Conservation (phyloP, 1,139 yeast species). For the Hyphopichia buzzinii region DNA sequence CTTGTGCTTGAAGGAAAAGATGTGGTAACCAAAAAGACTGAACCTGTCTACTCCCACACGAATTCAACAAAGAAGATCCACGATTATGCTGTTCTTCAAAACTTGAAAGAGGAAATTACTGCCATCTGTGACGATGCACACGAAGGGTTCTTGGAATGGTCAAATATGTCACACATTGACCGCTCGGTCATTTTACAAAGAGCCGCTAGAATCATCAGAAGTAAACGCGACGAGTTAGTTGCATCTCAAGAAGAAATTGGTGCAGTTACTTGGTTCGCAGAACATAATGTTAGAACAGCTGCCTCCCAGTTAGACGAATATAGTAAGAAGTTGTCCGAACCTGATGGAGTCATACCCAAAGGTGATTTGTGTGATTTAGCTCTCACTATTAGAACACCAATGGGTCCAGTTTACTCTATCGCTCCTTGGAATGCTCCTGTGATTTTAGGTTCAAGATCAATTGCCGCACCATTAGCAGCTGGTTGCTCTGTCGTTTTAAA, state of each 20-base stretch:
- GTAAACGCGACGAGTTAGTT: constrained; percentile 14
- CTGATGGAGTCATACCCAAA: constrained; percentile 24
- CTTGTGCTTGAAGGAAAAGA: constrained; percentile 19
- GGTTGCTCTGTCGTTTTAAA: constrained; percentile 49
- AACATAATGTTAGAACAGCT: constrained; percentile 28
- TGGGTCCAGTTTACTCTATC: constrained; percentile 45
- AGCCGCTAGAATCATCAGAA: constrained; percentile 15
- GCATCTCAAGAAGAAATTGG: constrained; percentile 36
- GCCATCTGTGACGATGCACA: constrained; percentile 19
- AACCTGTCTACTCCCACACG: constrained; percentile 14
- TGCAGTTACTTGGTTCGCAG: constrained; percentile 35
- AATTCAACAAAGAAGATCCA: constrained; percentile 10
- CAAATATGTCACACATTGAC: constrained; percentile 12
- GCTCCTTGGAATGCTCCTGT: constrained; percentile 53
- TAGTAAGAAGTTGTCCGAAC: constrained; percentile 15
- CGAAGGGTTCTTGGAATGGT: constrained; percentile 31
- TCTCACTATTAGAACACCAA: constrained; percentile 31
- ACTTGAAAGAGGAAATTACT: constrained; percentile 6
- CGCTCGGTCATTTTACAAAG: constrained; percentile 18
- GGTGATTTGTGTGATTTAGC: constrained; percentile 24
- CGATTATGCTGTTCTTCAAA: constrained; percentile 8
- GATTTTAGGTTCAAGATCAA: constrained; percentile 35
- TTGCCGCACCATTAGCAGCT: constrained; percentile 47
- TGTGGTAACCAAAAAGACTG: constrained; percentile 6
- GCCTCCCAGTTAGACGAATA: constrained; percentile 25